Percentiles rank a stretch among this genome's conserved stretches.
Conservation (phyloP, 371 early-diverging fungal species). For the Rhizopus stolonifer region DNA sequence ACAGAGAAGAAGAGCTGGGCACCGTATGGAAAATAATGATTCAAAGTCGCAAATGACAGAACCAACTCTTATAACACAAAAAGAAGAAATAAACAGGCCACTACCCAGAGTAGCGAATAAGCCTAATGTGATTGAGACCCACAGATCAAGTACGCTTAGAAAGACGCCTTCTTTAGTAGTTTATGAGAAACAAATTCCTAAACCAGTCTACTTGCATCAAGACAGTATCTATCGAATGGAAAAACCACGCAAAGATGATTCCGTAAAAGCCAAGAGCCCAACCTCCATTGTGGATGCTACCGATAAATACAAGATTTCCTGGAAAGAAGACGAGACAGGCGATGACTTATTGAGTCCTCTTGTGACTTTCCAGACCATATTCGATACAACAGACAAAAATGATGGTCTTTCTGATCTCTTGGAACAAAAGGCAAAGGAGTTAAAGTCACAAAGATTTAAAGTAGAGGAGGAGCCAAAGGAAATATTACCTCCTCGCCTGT, state of each 20-base stretch:
- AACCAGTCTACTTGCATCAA: constrained; percentile 30
- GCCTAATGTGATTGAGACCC: neutral
- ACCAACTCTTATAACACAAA: neutral
- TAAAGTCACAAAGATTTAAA: constrained; percentile 23
- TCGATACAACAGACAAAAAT: constrained; percentile 33
- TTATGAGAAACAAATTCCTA: constrained; percentile 42
- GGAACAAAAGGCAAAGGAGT: constrained; percentile 34
- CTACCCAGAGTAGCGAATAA: neutral
- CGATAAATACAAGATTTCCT: constrained; percentile 43
- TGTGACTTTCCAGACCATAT: constrained; percentile 39
- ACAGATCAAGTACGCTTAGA: constrained; percentile 26
- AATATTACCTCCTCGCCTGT: constrained; percentile 19
- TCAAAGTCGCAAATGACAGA: constrained; percentile 5
- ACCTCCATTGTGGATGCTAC: neutral
- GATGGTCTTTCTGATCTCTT: constrained; percentile 41
- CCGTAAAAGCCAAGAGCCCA: neutral
- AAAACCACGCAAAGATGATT: neutral
- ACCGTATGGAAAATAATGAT: constrained; percentile 3
- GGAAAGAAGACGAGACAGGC: constrained; percentile 46
- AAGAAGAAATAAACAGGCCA: no score
- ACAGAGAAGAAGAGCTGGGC: constrained; percentile 39
- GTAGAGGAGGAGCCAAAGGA: constrained; percentile 5
- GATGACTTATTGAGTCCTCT: constrained; percentile 41
- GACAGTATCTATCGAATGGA: constrained; percentile 43
- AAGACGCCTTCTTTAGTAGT: constrained; percentile 40